Evolutionary conservation across 192 early-diverging fungal genomes (phyloP), one percentile per base, ranked within the genome.

Genomic region (Mortierella alpina): DNA sequence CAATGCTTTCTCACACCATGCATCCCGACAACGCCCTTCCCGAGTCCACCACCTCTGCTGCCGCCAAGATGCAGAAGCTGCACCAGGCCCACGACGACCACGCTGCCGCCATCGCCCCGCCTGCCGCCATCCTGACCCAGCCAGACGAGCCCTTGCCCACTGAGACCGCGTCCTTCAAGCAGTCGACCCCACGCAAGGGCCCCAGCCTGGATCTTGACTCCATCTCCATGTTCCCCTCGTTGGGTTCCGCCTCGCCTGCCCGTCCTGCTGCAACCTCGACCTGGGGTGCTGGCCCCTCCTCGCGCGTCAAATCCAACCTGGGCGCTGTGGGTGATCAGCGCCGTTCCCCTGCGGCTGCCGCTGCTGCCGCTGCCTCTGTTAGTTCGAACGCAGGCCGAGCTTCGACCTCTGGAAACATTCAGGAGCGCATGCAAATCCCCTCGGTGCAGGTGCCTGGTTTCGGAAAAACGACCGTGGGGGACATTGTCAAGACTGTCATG

Each of bases 191-290:
- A 22, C 77, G 77, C 54, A 72, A 72, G 64, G 66, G 53, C 55
- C 77, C 72, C 54, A 66, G 70, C 45, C 71, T 88, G 20, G 92
- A 93, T 75, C 77, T 93, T 41, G 67, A 78, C 49, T 90, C 85
- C 48, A 88, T 88, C 68, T 90, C 90, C 42, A 88, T 92, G 66
- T 96, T 97, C 83, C 94, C 95, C 6, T 87, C 93, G 45, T 84
- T 96, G 15, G 89, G 92, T 53, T 79, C 86, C 53, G 72, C 87
- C 0, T 80, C 77, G 5, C 31, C 90, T 45, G 61, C 82, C 62
- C 79, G 71, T 47, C 62, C 52, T 12, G 44, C 86, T 60, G 72
- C 75, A 18, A 44, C 75, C 17, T 68, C 86, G 63, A 58, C 62
- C 63, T 82, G 84, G 85, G 63, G 87, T 68, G 68, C 85, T 66